Percentiles rank a stretch among this genome's conserved stretches.
Evolutionary conservation across 2,329 filamentous ascomycete genomes (phyloP).

Genomic region (Fusarium sp.): DNA sequence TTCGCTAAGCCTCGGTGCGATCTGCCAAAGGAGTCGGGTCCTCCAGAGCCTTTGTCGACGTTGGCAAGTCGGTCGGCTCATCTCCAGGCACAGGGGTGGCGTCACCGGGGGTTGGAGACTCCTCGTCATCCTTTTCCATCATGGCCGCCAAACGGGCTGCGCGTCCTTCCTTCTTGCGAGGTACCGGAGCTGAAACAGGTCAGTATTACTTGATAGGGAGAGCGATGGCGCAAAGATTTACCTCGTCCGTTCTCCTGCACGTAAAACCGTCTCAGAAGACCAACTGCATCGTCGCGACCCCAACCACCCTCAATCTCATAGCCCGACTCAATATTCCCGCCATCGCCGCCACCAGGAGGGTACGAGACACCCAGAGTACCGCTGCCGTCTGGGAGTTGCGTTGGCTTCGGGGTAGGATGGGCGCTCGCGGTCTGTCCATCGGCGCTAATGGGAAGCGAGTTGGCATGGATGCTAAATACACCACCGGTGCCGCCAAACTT

Average conservation of each 20-base stretch:
- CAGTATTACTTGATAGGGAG: background rate
- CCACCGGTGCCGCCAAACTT: conserved; percentile 97
- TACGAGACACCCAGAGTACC: conserved; percentile 53
- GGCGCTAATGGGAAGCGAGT: conserved; percentile 58
- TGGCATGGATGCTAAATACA: conserved; percentile 85
- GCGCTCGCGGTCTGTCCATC: conserved; percentile 56
- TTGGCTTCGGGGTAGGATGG: conserved; percentile 52
- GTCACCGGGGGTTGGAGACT: conserved; percentile 2
- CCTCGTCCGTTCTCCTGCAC: conserved; percentile 97
- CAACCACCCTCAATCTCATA: conserved; percentile 89
- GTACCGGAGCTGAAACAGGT: conserved; percentile 58
- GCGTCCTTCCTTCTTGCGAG: conserved; percentile 67
- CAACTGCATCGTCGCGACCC: conserved; percentile 92
- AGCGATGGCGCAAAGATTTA: conserved; percentile 51
- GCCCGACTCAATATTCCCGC: conserved; percentile 79
- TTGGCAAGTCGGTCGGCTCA: conserved; percentile 21
- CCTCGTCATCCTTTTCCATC: conserved; percentile 58
- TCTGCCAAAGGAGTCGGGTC: conserved; percentile 16
- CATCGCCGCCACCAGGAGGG: conserved; percentile 61
- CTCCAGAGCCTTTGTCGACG: conserved; percentile 22
- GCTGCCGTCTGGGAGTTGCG: conserved; percentile 53
- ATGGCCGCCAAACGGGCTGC: conserved; percentile 65
- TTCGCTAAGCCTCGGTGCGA: conserved; percentile 4
- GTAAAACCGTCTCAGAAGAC: conserved; percentile 92
- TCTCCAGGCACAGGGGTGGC: conserved; percentile 1